Evolutionary conservation across 1,284 basidiomycete species (phyloP).

Genomic region (Naganishia cerealis): DNA sequence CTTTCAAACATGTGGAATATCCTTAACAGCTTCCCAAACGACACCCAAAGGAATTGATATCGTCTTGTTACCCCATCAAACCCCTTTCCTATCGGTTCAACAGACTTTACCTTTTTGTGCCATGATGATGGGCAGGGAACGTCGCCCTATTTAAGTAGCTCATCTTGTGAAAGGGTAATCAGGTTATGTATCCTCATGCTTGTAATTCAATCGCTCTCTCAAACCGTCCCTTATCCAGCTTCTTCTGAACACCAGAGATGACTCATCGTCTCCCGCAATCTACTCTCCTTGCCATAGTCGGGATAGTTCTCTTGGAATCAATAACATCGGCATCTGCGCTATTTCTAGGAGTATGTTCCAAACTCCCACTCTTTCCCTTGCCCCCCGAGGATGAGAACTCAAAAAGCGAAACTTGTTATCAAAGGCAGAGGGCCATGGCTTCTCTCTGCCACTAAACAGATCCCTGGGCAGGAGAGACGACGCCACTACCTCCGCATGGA

Average conservation of each 20-base stretch:
- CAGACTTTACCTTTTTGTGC: no score
- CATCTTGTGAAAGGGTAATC: neutral
- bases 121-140: no score
- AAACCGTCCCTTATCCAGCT: neutral
- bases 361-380: neutral
- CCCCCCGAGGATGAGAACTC: neutral
- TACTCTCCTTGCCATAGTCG: neutral
- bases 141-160: neutral
- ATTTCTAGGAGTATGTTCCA: neutral
- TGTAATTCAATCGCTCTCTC: no score
- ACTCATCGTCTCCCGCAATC: neutral
- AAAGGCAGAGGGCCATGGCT: neutral
- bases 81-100: no score
- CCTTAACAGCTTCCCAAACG: no score
- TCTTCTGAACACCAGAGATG: neutral
- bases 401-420: no score
- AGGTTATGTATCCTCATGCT: neutral
- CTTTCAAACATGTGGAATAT: no score
- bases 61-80: no score
- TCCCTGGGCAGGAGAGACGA: neutral
- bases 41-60: no score
- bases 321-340: neutral
- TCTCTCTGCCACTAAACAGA: neutral
- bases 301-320: neutral
- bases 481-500: slow-evolving; percentile 33